Evolutionary conservation across 2,329 filamentous ascomycete species (phyloP).

Genomic region (Macrophomina pseudophaseolina): DNA sequence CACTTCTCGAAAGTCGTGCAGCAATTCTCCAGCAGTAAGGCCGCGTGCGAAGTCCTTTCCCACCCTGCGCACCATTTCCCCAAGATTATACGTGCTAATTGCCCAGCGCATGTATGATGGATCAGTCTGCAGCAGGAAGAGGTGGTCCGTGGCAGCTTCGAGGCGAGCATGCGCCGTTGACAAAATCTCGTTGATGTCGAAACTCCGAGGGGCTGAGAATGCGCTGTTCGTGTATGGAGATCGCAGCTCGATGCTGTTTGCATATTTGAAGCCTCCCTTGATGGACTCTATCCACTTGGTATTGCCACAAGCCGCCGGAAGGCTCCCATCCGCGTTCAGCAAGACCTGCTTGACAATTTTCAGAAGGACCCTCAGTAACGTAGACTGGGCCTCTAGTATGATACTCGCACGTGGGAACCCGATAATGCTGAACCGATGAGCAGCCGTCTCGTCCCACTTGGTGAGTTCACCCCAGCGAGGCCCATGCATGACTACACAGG

Average conservation of each 20-base stretch:
- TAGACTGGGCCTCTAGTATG: background rate
- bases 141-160: conserved; percentile 32
- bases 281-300: too few species aligned
- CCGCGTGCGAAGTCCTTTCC: background rate
- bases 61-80: background rate
- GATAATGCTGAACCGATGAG: background rate
- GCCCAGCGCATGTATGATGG: background rate
- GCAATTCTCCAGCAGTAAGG: too few species aligned
- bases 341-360: too few species aligned
- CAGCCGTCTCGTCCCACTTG: background rate
- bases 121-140: conserved; percentile 35
- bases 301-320: too few species aligned
- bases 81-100: background rate
- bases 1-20: background rate
- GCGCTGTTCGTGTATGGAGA: conserved; percentile 28
- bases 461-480: background rate
- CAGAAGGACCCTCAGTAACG: too few species aligned
- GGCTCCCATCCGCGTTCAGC: too few species aligned
- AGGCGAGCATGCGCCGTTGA: conserved; percentile 27
- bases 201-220: conserved; percentile 29
- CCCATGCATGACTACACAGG: background rate
- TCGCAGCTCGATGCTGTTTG: background rate
- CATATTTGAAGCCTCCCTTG: too few species aligned
- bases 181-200: conserved; percentile 30
- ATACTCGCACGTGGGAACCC: background rate